phyloP scores from a whole-genome alignment of 208 protist genomes.

The Leishmania guyanensis region DNA sequence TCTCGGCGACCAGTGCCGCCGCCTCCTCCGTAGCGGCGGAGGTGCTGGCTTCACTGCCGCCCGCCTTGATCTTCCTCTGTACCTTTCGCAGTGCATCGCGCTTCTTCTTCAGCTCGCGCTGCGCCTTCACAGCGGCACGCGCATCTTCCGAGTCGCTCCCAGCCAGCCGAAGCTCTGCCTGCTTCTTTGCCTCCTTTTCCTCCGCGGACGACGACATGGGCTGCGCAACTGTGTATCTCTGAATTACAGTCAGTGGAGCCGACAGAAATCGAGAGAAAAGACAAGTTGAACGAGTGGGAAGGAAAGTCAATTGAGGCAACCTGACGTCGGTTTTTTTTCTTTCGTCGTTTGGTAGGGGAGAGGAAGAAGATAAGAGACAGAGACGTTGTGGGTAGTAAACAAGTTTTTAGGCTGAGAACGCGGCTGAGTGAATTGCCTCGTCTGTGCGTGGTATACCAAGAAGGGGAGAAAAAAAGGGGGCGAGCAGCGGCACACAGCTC shows the following conservation, averaged over 20 bases:
- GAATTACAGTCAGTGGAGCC: neutral
- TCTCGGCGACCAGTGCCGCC: constrained; percentile 22
- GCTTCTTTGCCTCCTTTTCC: constrained; percentile 35
- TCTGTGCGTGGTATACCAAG: neutral
- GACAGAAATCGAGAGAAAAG: neutral
- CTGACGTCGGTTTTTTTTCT: neutral
- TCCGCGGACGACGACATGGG: neutral
- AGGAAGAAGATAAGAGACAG: neutral
- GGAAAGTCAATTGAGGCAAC: neutral
- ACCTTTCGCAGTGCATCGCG: constrained; percentile 46
- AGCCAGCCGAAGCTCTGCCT: constrained; percentile 30
- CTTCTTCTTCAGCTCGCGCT: constrained; percentile 75
- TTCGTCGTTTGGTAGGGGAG: neutral
- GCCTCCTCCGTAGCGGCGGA: constrained; percentile 38
- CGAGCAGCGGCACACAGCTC: neutral
- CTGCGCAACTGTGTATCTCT: neutral
- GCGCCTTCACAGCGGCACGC: constrained; percentile 37
- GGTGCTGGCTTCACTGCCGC: constrained; percentile 29
- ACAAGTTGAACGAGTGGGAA: neutral
- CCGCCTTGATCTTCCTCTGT: constrained; percentile 50
- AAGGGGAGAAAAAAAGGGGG: neutral
- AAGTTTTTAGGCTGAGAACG: neutral
- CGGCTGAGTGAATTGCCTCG: neutral
- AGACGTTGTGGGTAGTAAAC: neutral
- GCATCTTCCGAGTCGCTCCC: constrained; percentile 46